These are phyloP conservation scores for Russula foetens DNA, from an alignment of 768 basidiomycete species.

Conservation along the genomic window DNA sequence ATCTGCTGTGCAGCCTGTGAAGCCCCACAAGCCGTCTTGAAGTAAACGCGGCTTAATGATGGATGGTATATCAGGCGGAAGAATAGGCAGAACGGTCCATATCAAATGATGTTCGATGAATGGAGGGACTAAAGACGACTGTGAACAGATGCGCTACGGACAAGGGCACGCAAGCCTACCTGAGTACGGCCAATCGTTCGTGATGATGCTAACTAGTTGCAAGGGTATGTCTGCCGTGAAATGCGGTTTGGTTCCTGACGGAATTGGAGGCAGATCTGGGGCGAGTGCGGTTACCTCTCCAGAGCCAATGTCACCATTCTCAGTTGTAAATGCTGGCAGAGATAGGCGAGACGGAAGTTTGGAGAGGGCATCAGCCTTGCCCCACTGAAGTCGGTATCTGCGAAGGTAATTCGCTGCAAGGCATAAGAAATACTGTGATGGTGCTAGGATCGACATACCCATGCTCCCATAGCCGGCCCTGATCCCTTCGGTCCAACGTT, in stretches of 20 bases:
- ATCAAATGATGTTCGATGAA: slow-evolving; percentile 69
- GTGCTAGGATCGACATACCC: slow-evolving; percentile 35
- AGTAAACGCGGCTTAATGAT: slow-evolving; percentile 49
- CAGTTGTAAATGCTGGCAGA: neutral
- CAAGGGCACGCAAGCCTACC: slow-evolving; percentile 33
- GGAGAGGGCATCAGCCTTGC: slow-evolving; percentile 54
- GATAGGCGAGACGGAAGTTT: slow-evolving; percentile 50
- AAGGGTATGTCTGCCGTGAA: slow-evolving; percentile 57
- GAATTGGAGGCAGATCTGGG: slow-evolving; percentile 27
- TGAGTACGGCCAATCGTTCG: slow-evolving; percentile 87
- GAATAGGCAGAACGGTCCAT: slow-evolving; percentile 70
- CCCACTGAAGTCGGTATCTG: slow-evolving; percentile 68
- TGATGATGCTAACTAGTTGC: slow-evolving; percentile 58
- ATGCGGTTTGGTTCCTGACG: slow-evolving; percentile 40
- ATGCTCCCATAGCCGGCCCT: slow-evolving; percentile 54
- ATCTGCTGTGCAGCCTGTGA: slow-evolving; percentile 45
- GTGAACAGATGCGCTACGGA: neutral
- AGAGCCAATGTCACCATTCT: neutral
- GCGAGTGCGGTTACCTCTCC: neutral
- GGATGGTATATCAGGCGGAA: slow-evolving; percentile 47
- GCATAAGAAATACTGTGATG: neutral
- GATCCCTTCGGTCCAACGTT: slow-evolving; percentile 48
- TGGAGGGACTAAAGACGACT: slow-evolving; percentile 41
- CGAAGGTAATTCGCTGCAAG: slow-evolving; percentile 61
- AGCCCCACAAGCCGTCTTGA: slow-evolving; percentile 78